Evolutionary conservation across 202 grass and related monocot species (phyloP), one percentile per base, ranked within the genome.

Genomic region (Setaria viridis): DNA sequence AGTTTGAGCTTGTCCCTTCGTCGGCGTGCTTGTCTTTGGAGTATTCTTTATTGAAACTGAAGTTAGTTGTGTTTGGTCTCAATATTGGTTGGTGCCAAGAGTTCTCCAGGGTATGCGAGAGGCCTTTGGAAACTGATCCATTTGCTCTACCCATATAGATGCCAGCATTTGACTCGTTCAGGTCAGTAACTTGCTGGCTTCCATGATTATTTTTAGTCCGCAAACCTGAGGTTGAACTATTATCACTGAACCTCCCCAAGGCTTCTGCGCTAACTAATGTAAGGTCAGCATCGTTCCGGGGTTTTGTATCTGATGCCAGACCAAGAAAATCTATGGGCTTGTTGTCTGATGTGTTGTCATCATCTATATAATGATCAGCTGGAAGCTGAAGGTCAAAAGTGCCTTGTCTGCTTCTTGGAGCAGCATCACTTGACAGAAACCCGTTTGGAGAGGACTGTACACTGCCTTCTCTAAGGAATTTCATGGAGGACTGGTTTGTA

Each of bases 391-490:
- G 91, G 64, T 92, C 91, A 86, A 94, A 88, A 67, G 79, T 84
- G 85, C 46, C 68, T 72, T 70, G 78, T 70, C 78, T 85, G 33
- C 64, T 54, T 19, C 74, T 67, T 75, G 20, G 69, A 85, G 67
- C 39, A 39, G 35, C 78, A 86, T 79, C 87, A 29, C 47, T 87
- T 21, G 81, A 43, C 30, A 62, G 53, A 59, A 76, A 74, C 74
- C 81, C 85, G 59, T 88, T 92, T 77, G 93, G 76, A 17, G 84
- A 89, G 77, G 91, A 89, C 65, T 89, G 89, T 19, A 87, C 85
- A 16, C 84, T 87, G 57, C 84, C 88, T 91, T 99, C 94, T 82
- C 90, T 93, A 56, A 93, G 86, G 43, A 94, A 96, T 45, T 91
- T 91, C 8, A 88, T 90, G 63, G 89, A 89, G 29, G 80, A 47